These are phyloP conservation scores for Hansenula anomala DNA, from an alignment of 1,139 yeast genomes.

Conservation along the genomic window DNA sequence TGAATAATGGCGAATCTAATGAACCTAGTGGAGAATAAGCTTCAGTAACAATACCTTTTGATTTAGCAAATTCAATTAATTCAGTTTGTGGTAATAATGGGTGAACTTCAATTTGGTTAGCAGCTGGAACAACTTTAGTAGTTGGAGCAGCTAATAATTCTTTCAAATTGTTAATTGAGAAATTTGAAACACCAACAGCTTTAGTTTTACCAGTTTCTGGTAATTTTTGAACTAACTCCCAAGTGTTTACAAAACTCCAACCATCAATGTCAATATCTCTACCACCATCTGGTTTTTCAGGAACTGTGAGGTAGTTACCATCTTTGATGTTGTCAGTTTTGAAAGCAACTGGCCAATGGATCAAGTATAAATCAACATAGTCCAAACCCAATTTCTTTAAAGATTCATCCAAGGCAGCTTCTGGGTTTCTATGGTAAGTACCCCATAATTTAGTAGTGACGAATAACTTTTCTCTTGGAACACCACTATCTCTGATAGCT, in stretches of 20 bases:
- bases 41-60: slow-evolving; percentile 55
- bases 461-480: slow-evolving; percentile 67
- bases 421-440: slow-evolving; percentile 57
- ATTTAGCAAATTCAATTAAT: slow-evolving; percentile 47
- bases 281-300: slow-evolving; percentile 39
- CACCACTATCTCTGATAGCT: slow-evolving; percentile 59
- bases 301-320: slow-evolving; percentile 30
- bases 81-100: slow-evolving; percentile 71
- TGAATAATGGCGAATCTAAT: slow-evolving; percentile 56
- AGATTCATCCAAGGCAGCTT: slow-evolving; percentile 54
- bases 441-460: slow-evolving; percentile 82
- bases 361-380: slow-evolving; percentile 76
- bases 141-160: slow-evolving; percentile 47
- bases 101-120: slow-evolving; percentile 71
- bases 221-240: slow-evolving; percentile 62
- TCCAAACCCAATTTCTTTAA: slow-evolving; percentile 66
- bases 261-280: slow-evolving; percentile 37
- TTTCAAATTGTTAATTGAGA: slow-evolving; percentile 49
- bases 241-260: slow-evolving; percentile 63
- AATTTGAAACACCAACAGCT: slow-evolving; percentile 80
- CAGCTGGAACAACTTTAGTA: slow-evolving; percentile 57
- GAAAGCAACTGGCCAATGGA: slow-evolving; percentile 82
- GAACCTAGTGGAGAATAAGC: slow-evolving; percentile 84
- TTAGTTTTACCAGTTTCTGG: slow-evolving; percentile 53
- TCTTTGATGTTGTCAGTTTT: slow-evolving; percentile 38